These are phyloP conservation scores for Cucurbita moschata DNA, from an alignment of 306 rosid genomes.

Conservation along the genomic window DNA sequence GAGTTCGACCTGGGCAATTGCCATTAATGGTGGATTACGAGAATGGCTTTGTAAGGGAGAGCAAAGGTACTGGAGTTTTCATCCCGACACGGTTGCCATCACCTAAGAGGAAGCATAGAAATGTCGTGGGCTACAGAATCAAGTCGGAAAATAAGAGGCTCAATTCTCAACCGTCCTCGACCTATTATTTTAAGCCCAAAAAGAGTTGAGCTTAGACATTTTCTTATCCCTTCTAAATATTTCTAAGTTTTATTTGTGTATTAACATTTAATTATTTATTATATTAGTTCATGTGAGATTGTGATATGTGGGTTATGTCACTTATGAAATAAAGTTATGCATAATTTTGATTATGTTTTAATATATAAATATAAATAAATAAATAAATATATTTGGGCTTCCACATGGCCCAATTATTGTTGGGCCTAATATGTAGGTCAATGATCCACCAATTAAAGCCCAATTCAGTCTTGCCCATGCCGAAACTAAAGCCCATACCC, in stretches of 20 bases:
- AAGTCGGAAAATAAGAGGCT: background rate
- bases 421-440: background rate
- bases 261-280: background rate
- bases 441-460: background rate
- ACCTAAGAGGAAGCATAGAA: background rate
- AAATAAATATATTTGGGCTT: background rate
- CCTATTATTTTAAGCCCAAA: background rate
- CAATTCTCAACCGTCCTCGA: background rate
- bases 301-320: background rate
- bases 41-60: background rate
- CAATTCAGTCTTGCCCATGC: background rate
- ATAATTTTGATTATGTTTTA: background rate
- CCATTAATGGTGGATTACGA: background rate
- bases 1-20: background rate
- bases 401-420: background rate
- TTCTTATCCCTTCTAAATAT: background rate
- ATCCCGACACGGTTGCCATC: background rate
- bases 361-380: no score
- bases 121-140: background rate
- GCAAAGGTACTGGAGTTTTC: conserved; percentile 4
- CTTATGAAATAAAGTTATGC: background rate
- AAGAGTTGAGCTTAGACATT: background rate
- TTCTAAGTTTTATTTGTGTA: background rate
- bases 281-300: background rate
- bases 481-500: background rate